These are phyloP conservation scores for Xylaria sp. DNA, from an alignment of 2,329 filamentous ascomycete genomes.

Conservation along the genomic window DNA sequence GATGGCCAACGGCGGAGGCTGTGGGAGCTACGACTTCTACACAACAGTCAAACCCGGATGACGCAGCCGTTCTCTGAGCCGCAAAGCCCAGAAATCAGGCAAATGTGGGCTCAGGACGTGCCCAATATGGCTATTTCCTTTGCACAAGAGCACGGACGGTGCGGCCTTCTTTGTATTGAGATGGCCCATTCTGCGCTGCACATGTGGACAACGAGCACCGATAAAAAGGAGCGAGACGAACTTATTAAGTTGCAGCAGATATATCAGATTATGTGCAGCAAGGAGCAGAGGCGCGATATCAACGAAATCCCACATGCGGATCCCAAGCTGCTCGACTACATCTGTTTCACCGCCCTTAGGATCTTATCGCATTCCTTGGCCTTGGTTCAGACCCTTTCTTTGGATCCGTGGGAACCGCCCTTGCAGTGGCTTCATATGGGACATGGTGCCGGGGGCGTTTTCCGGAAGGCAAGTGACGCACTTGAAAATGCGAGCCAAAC, in stretches of 20 bases:
- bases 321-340: conserved; percentile 48
- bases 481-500: conserved; percentile 35
- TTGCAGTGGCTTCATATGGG: conserved; percentile 53
- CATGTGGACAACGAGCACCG: conserved; percentile 48
- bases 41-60: conserved; percentile 50
- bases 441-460: conserved; percentile 50
- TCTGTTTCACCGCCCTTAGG: conserved; percentile 51
- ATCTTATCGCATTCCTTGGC: conserved; percentile 53
- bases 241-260: conserved; percentile 51
- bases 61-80: conserved; percentile 45
- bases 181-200: conserved; percentile 53
- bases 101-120: conserved; percentile 50
- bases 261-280: conserved; percentile 52
- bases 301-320: conserved; percentile 43
- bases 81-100: conserved; percentile 36
- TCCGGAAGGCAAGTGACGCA: conserved; percentile 45
- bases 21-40: conserved; percentile 52
- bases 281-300: conserved; percentile 52
- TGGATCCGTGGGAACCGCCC: conserved; percentile 53
- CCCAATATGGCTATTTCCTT: conserved; percentile 49
- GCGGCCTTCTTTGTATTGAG: conserved; percentile 50
- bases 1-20: conserved; percentile 52
- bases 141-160: conserved; percentile 47
- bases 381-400: conserved; percentile 52
- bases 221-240: conserved; percentile 44